Evolutionary conservation across 345 rosid species (phyloP), one percentile per base, ranked within the genome.

Genomic region (Acer yangbiense): DNA sequence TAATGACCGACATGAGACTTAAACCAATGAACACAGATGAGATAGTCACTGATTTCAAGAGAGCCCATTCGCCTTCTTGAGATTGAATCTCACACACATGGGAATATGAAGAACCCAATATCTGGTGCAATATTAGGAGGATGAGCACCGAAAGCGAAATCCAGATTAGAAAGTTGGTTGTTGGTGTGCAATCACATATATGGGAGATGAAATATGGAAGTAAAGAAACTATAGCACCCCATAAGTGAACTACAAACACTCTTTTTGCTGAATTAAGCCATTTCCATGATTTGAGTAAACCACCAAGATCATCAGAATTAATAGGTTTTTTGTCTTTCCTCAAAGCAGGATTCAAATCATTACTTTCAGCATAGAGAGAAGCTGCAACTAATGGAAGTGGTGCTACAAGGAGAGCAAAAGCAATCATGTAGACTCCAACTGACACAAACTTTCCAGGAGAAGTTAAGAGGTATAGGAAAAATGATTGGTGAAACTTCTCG

Each of bases 401-500:
- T 55, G 97, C 95, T 21, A 96, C 87, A 57, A 96, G 92, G 68
- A 96, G 92, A 13, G 95, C 97, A 79, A 96, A 94, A 29, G 97
- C 91, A 73, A 96, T 89, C 98, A 96, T 96, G 91, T 96, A 94
- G 60, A 96, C 93, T 80, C 99, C 97, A 32, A 94, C 95, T 2
- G 98, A 96, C 63, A 96, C 92, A 86, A 94, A 96, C 82, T 90
- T 89, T 74, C 89, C 79, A 68, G 99, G 91, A 72, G 97, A 89
- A 79, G 97, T 94, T 80, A 92, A 85, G 13, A 91, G 88, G 83
- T 96, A 96, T 9, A 92, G 89, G 78, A 96, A 96, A 84, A 92
- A 92, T 65, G 99, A 96, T 79, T 96, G 98, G 80, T 96, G 99
- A 85, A 96, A 94, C 88, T 96, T 94, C 89, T 94, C 98, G 13